Percentiles rank a stretch among this genome's conserved stretches.
phyloP scores from a whole-genome alignment of 208 protist species.

The Sergeia podlipaevii region DNA sequence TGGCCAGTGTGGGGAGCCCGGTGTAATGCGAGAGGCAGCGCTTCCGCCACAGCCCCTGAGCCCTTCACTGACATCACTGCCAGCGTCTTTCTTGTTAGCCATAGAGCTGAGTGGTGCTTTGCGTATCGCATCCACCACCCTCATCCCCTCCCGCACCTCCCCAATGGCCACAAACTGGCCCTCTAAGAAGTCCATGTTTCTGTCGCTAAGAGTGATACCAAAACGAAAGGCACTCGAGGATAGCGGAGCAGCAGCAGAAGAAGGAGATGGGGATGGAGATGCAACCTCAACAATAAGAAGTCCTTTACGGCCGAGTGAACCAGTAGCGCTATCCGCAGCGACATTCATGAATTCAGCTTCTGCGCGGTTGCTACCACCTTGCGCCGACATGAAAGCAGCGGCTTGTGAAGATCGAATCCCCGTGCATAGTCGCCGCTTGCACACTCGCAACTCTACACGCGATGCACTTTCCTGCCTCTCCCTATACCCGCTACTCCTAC shows the following conservation, averaged over 20 bases:
- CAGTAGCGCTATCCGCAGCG: not conserved
- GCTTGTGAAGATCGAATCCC: too few species aligned
- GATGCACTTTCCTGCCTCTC: not conserved
- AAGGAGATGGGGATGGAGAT: not conserved
- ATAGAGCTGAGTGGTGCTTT: constrained; percentile 13
- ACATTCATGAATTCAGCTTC: not conserved
- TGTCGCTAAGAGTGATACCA: constrained; percentile 46
- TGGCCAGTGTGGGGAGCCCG: constrained; percentile 17
- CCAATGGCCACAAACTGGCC: constrained; percentile 52
- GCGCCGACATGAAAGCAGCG: too few species aligned
- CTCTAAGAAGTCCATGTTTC: constrained; percentile 57
- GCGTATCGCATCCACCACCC: constrained; percentile 39
- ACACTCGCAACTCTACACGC: constrained; percentile 1
- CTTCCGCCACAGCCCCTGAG: constrained; percentile 4
- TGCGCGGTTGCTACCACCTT: not conserved
- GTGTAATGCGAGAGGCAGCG: constrained; percentile 3
- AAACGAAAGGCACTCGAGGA: constrained; percentile 27
- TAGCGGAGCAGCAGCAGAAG: not conserved
- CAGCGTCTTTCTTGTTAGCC: not conserved
- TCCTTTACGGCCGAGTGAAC: constrained; percentile 29
- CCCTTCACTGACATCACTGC: not conserved
- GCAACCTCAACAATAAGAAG: constrained; percentile 37
- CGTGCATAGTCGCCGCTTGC: constrained; percentile 1
- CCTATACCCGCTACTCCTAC: too few species aligned
- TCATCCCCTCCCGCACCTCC: constrained; percentile 48